Conservation (phyloP, 2,329 filamentous ascomycete species). For the Fusarium euwallaceae region DNA sequence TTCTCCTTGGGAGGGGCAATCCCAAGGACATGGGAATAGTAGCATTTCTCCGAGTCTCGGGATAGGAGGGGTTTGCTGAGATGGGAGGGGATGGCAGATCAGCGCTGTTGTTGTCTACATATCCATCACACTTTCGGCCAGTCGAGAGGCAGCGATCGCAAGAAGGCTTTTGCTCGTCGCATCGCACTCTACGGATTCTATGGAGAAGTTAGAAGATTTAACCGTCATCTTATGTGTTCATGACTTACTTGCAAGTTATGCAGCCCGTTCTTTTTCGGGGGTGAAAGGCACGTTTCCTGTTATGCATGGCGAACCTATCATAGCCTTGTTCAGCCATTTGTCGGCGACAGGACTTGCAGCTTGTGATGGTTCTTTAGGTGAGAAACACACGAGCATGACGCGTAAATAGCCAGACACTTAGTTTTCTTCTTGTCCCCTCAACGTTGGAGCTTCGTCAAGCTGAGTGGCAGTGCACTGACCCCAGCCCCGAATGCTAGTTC, state of each 20-base stretch:
- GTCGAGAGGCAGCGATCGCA: constrained; percentile 19
- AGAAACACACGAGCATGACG: not conserved
- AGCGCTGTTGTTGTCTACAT: not conserved
- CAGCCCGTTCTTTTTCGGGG: not conserved
- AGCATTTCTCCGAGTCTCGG: no score
- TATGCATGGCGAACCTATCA: not conserved
- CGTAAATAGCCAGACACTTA: not conserved
- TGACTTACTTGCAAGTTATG: not conserved
- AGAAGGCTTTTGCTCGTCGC: not conserved
- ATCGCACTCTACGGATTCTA: not conserved
- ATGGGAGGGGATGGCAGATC: not conserved
- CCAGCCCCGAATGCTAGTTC: not conserved
- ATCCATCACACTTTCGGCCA: constrained; percentile 22
- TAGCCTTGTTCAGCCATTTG: not conserved
- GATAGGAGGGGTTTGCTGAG: no score
- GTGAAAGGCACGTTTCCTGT: not conserved
- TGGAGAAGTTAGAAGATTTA: not conserved
- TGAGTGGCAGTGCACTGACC: not conserved
- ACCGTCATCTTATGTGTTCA: no score
- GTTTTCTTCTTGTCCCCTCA: not conserved
- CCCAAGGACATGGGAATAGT: accelerated
- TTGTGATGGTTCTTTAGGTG: no score
- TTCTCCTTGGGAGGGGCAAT: not conserved
- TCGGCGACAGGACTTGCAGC: not conserved
- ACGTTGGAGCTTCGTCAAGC: not conserved